A percentile compares a stretch with the other conserved stretches of the same genome.
Conservation (phyloP, 179 eudicot species). For the Gypsophila paniculata region DNA sequence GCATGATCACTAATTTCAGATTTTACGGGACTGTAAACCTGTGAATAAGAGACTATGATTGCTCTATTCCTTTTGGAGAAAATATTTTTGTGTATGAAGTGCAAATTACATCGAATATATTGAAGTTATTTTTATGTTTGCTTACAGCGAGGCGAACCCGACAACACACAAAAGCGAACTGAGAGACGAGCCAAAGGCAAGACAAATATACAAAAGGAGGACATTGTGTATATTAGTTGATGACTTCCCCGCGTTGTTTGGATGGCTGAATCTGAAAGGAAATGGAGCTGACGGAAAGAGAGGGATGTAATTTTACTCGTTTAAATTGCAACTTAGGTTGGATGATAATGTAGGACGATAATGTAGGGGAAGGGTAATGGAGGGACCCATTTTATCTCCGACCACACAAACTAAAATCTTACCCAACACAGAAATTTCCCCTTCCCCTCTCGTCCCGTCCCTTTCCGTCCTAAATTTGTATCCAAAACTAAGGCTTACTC, state of each 20-base stretch:
- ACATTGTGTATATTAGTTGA: slow-evolving; percentile 37
- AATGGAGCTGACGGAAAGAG: neutral
- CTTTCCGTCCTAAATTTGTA: too few species aligned
- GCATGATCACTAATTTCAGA: neutral
- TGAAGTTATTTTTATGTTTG: neutral
- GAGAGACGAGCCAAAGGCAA: slow-evolving; percentile 56
- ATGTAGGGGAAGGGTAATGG: neutral
- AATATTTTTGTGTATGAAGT: neutral
- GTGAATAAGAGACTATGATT: neutral
- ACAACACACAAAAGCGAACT: slow-evolving; percentile 31
- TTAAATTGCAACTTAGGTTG: neutral
- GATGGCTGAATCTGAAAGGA: neutral
- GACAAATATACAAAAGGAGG: slow-evolving; percentile 55
- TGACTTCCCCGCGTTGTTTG: slow-evolving; percentile 6
- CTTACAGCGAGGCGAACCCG: slow-evolving; percentile 72
- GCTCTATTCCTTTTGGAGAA: neutral
- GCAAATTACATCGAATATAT: neutral
- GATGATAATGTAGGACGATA: neutral
- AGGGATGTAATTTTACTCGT: neutral
- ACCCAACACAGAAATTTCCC: too few species aligned
- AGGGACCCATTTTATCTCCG: neutral
- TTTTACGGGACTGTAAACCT: neutral
- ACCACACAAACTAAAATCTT: too few species aligned
- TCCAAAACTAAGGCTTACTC: neutral
- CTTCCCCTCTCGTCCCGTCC: too few species aligned